Percentiles rank a stretch among this genome's conserved stretches.
These are phyloP conservation scores for Fusarium succisae DNA, from an alignment of 2,329 filamentous ascomycete genomes.

Conservation along the genomic window DNA sequence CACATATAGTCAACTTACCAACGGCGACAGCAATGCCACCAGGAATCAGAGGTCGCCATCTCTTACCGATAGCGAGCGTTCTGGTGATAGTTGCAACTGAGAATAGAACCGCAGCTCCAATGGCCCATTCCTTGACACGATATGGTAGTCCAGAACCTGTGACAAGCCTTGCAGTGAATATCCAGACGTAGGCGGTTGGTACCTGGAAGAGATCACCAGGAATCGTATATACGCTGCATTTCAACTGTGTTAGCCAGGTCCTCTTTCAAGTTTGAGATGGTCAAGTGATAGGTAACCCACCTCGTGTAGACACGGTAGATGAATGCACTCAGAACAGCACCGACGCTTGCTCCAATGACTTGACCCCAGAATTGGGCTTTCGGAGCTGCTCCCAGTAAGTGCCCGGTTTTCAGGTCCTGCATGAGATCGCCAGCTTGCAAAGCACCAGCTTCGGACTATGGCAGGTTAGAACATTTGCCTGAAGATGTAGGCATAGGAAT, in stretches of 20 bases:
- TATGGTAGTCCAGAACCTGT: constrained; percentile 88
- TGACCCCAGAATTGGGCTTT: constrained; percentile 98
- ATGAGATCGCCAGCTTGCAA: constrained; percentile 95
- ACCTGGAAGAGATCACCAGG: constrained; percentile 92
- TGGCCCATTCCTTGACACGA: constrained; percentile 83
- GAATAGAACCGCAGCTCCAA: constrained; percentile 79
- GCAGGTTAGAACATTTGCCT: background rate
- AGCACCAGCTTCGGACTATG: constrained; percentile 67
- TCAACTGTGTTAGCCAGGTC: constrained; percentile 6
- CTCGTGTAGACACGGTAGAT: constrained; percentile 89
- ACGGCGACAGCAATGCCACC: constrained; percentile 97
- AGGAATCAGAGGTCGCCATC: constrained; percentile 81
- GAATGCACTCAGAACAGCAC: constrained; percentile 84
- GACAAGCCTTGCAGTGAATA: constrained; percentile 93
- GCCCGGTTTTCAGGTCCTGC: constrained; percentile 96
- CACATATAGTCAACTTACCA: constrained; percentile 57
- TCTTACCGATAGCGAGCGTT: constrained; percentile 63
- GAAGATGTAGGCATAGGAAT: background rate
- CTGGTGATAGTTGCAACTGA: constrained; percentile 75
- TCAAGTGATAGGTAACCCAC: constrained; percentile 45
- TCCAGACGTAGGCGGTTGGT: constrained; percentile 95
- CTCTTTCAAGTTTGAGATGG: background rate
- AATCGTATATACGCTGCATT: constrained; percentile 78
- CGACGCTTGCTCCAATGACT: constrained; percentile 86
- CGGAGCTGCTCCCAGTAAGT: constrained; percentile 89